phyloP scores from a whole-genome alignment of 352 stramenopile species.

The Peronosclerospora sorghi region DNA sequence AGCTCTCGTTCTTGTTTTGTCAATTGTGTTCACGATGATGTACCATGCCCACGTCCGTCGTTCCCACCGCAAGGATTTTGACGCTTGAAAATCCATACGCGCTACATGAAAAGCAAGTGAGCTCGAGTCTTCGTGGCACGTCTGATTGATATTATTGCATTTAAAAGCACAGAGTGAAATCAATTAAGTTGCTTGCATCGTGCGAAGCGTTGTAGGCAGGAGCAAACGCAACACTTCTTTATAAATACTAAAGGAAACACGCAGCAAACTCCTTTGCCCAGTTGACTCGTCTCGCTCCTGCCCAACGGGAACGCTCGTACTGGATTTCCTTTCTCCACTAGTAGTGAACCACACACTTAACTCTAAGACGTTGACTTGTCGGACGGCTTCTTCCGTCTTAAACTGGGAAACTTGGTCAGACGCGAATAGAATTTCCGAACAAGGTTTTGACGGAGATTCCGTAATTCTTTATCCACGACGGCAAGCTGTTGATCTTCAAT shows the following conservation, averaged over 20 bases:
- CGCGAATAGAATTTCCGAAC: conserved; percentile 44
- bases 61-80: conserved; percentile 17
- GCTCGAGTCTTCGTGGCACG: no score
- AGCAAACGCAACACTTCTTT: no score
- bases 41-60: conserved; percentile 32
- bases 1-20: conserved; percentile 38
- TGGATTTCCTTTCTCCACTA: no score
- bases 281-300: conserved; percentile 10
- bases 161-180: no score
- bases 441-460: conserved; percentile 49
- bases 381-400: conserved; percentile 20
- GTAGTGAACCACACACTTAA: no score
- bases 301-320: no score
- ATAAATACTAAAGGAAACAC: conserved; percentile 19
- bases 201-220: no score
- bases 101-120: neutral
- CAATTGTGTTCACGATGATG: conserved; percentile 44
- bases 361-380: conserved; percentile 7
- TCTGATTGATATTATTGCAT: no score
- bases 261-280: neutral
- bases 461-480: conserved; percentile 53
- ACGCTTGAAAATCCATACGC: conserved; percentile 3
- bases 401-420: conserved; percentile 33
- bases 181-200: no score
- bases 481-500: conserved; percentile 62